These are phyloP conservation scores for Sporothrix luriei DNA, from an alignment of 2,329 filamentous ascomycete genomes.

Conservation along the genomic window DNA sequence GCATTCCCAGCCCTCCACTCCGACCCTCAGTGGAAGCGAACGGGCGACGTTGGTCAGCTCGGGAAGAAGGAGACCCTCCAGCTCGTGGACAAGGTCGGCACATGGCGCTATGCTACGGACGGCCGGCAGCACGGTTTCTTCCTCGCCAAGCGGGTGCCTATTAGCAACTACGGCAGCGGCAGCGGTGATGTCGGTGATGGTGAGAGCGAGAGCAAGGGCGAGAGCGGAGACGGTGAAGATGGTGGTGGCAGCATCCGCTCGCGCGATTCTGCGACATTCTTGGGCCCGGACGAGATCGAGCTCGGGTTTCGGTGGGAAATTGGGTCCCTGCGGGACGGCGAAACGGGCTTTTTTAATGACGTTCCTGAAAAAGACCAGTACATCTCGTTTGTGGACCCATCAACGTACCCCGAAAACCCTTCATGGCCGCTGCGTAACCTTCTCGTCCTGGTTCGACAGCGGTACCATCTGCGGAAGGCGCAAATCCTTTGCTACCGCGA, in stretches of 20 bases:
- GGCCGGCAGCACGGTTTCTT: conserved; percentile 91
- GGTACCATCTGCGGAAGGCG: conserved; percentile 74
- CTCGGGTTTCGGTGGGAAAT: conserved; percentile 76
- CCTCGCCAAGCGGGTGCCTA: conserved; percentile 74
- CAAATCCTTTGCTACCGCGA: conserved; percentile 92
- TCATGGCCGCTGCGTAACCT: conserved; percentile 94
- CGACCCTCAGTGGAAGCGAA: conserved; percentile 75
- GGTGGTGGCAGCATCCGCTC: conserved; percentile 38
- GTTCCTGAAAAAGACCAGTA: conserved; percentile 73
- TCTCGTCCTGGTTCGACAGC: conserved; percentile 77
- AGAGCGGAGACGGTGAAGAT: conserved; percentile 41
- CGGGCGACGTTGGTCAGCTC: conserved; percentile 58
- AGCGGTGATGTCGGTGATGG: conserved; percentile 40
- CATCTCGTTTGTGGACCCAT: conserved; percentile 88
- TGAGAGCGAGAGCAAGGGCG: neutral
- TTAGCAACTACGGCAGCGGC: conserved; percentile 39
- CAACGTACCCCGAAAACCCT: conserved; percentile 82
- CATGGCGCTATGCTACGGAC: conserved; percentile 83
- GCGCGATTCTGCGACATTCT: conserved; percentile 51
- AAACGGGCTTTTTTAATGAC: conserved; percentile 82
- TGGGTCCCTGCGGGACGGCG: conserved; percentile 73
- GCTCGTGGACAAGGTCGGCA: conserved; percentile 80
- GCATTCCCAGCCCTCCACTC: conserved; percentile 93
- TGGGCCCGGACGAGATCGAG: conserved; percentile 53
- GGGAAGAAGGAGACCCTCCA: conserved; percentile 70